Evolutionary conservation across 177 flowering plant species (phyloP).

Genomic region (Vitis hybrid): DNA sequence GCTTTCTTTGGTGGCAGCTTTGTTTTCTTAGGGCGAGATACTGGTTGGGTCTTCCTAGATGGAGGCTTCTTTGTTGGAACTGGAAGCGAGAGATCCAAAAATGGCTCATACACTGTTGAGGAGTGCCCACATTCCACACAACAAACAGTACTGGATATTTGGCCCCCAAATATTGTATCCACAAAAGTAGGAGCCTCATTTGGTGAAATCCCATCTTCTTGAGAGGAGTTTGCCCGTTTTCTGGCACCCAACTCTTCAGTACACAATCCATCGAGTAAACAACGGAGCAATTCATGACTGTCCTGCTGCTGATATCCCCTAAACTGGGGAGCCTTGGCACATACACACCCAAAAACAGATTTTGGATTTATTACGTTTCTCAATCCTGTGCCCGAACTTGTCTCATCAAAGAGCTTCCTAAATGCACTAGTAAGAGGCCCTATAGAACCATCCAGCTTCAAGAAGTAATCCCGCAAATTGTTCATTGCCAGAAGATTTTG

Average conservation of each 20-base stretch:
- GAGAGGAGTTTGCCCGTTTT: conserved; percentile 28
- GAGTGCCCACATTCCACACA: conserved; percentile 83
- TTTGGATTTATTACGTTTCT: conserved; percentile 65
- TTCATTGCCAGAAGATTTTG: conserved; percentile 82
- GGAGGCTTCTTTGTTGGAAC: conserved; percentile 77
- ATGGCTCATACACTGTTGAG: conserved; percentile 81
- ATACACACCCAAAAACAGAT: conserved; percentile 66
- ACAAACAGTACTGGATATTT: conserved; percentile 77
- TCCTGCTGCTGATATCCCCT: conserved; percentile 93
- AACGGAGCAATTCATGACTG: conserved; percentile 91
- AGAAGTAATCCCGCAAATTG: conserved; percentile 50
- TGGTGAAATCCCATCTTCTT: conserved; percentile 29
- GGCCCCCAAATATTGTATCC: conserved; percentile 82
- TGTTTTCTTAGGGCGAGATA: conserved; percentile 52
- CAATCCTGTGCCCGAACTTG: conserved; percentile 36
- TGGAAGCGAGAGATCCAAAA: conserved; percentile 84
- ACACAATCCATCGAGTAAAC: conserved; percentile 74
- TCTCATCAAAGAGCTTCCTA: conserved; percentile 74
- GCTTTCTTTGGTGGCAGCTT: conserved; percentile 63
- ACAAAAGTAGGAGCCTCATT: conserved; percentile 48
- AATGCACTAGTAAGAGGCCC: conserved; percentile 70
- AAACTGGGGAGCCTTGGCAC: conserved; percentile 85
- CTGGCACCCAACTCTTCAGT: conserved; percentile 59
- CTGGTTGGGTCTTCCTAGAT: conserved; percentile 42
- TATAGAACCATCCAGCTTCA: conserved; percentile 38